Evolutionary conservation across 2,329 filamentous ascomycete genomes (phyloP).

Genomic region (Teratosphaeria gauchensis): DNA sequence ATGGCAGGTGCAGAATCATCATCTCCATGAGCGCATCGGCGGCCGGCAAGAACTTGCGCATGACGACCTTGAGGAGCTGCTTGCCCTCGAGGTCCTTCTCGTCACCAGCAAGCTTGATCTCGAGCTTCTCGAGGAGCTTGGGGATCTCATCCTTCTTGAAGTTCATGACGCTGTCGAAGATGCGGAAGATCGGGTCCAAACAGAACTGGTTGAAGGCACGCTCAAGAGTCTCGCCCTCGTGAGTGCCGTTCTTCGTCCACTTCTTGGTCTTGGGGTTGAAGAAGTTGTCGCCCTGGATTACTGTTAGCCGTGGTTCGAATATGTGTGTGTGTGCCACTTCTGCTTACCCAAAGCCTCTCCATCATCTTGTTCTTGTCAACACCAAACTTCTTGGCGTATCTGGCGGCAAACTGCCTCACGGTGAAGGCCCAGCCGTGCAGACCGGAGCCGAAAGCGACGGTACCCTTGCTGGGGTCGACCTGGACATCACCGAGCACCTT

Average conservation of each 20-base stretch:
- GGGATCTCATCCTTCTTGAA: conserved; percentile 91
- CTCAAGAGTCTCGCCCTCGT: conserved; percentile 84
- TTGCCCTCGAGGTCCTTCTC: conserved; percentile 96
- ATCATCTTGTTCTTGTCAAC: conserved; percentile 99
- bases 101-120: conserved; percentile 78
- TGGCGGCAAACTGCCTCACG: conserved; percentile 88
- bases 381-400: conserved; percentile 99
- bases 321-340: background rate
- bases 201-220: conserved; percentile 99
- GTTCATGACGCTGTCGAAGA: conserved; percentile 95
- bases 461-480: conserved; percentile 96
- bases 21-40: conserved; percentile 98
- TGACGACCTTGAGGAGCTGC: conserved; percentile 92
- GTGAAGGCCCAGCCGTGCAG: conserved; percentile 99
- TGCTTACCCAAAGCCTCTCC: conserved; percentile 91
- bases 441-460: conserved; percentile 97
- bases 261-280: conserved; percentile 99
- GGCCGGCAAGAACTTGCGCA: conserved; percentile 97
- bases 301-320: background rate
- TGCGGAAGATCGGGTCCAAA: conserved; percentile 98
- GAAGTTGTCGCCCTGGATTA: conserved; percentile 75
- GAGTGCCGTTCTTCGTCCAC: conserved; percentile 81
- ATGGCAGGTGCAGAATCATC: conserved; percentile 99
- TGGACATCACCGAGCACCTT: conserved; percentile 94
- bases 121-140: conserved; percentile 80